Conservation (phyloP, 139 green algal species). For the Tetratostichococcus sp. region DNA sequence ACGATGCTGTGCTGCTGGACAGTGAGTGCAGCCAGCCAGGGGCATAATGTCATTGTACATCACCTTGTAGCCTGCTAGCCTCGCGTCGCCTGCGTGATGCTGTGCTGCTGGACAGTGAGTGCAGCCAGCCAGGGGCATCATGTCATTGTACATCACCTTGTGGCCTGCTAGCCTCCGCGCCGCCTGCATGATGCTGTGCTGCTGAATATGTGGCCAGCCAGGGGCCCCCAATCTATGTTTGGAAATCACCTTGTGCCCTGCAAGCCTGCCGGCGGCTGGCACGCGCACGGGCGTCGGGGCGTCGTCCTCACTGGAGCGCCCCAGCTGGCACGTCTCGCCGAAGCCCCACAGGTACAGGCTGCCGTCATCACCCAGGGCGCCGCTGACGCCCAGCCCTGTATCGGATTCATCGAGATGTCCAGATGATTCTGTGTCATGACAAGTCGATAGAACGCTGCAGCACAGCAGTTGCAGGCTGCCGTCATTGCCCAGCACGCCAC, state of each 20-base stretch:
- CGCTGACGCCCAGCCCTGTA: constrained; percentile 63
- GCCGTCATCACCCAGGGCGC: constrained; percentile 39
- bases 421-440: too few species aligned
- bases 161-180: neutral
- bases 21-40: too few species aligned
- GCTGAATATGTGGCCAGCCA: too few species aligned
- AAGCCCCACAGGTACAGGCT: constrained; percentile 69
- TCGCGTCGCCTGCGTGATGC: too few species aligned
- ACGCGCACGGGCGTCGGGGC: neutral
- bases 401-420: constrained; percentile 3
- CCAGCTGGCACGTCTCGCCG: constrained; percentile 74
- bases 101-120: too few species aligned
- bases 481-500: too few species aligned
- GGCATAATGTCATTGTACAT: too few species aligned
- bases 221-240: neutral
- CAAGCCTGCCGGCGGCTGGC: neutral
- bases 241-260: neutral
- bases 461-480: neutral
- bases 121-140: too few species aligned
- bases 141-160: too few species aligned
- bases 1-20: too few species aligned
- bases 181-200: neutral
- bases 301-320: constrained; percentile 65
- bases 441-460: too few species aligned
- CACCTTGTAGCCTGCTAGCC: too few species aligned